Evolutionary conservation across 139 green algal species (phyloP), one percentile per base, ranked within the genome.

Genomic region (Protoeuglena noctilucae): DNA sequence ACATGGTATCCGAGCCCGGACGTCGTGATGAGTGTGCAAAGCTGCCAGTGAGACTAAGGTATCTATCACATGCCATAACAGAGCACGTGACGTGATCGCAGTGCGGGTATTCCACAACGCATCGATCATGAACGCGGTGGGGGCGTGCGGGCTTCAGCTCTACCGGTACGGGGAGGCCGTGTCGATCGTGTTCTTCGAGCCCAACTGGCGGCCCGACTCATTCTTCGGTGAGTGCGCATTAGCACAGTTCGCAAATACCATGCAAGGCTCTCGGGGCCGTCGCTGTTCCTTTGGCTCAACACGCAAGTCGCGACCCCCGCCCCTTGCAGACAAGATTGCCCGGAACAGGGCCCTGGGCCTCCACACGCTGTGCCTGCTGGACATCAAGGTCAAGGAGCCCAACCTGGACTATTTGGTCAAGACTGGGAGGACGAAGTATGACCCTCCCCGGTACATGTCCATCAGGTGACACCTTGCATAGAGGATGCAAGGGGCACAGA

Each of bases 121-220:
- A 6, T 89, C 72, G 30, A 87, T 98, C 43, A 88, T 98, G 73
- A 98, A 95, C 53, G 91, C 91, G 1, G 72, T 94, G 4, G 90
- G 86, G 3, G 85, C 78, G 0, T 90, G 75, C 48, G 90, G 90
- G 1, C 70, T 98, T 63, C 82, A 93, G 71, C 83, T 98, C 40
- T 98, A 98, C 65, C 63, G 81, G 22, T 98, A 85, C 59, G 91
- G 91, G 1, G 88, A 97, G 70, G 72, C 81, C 0, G 53, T 98
- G 0, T 94, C 82, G 22, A 86, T 98, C 16, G 79, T 89, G 0
- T 98, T 98, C 73, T 98, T 98, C 77, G n/a, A n/a, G n/a, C n/a
- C n/a, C n/a, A 93, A 68, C 0, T 98, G 91, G 91, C 71, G 78
- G 1, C 91, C 91, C 1, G 81, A 95, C 64, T 84, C 67, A 51